These are phyloP conservation scores for Scutellaria galericulata DNA, from an alignment of 257 asterid species.

Conservation along the genomic window DNA sequence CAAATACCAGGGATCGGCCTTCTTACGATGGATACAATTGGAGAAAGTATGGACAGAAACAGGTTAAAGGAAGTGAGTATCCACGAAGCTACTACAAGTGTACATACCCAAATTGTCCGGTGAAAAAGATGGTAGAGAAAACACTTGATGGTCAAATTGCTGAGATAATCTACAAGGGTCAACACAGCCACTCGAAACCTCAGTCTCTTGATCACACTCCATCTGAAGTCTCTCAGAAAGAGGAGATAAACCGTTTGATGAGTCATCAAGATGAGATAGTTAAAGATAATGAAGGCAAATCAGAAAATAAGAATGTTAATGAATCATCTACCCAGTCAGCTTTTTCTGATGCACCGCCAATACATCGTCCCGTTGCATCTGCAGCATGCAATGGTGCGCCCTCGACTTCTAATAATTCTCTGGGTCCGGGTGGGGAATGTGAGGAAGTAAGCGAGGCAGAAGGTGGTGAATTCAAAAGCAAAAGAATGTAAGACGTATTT, in stretches of 20 bases:
- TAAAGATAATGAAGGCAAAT: conserved; percentile 33
- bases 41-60: conserved; percentile 95
- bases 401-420: conserved; percentile 45
- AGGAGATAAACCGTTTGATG: conserved; percentile 32
- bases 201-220: conserved; percentile 42
- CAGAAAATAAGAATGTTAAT: conserved; percentile 34
- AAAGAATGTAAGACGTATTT: conserved; percentile 54
- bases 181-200: conserved; percentile 73
- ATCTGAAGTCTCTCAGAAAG: conserved; percentile 39
- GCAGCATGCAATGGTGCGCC: conserved; percentile 38
- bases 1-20: conserved; percentile 45
- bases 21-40: conserved; percentile 79
- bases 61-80: conserved; percentile 82
- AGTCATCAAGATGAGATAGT: conserved; percentile 34
- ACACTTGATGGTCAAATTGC: conserved; percentile 62
- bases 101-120: conserved; percentile 77
- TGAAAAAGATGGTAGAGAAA: conserved; percentile 79
- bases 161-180: conserved; percentile 78
- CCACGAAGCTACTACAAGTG: conserved; percentile 93
- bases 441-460: conserved; percentile 56
- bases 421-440: conserved; percentile 44
- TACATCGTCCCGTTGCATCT: conserved; percentile 36
- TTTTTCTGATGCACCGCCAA: conserved; percentile 33
- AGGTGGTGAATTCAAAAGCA: conserved; percentile 52
- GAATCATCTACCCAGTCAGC: conserved; percentile 42